phyloP scores from a whole-genome alignment of 306 rosid species.

The Gastrolobium villosum region DNA sequence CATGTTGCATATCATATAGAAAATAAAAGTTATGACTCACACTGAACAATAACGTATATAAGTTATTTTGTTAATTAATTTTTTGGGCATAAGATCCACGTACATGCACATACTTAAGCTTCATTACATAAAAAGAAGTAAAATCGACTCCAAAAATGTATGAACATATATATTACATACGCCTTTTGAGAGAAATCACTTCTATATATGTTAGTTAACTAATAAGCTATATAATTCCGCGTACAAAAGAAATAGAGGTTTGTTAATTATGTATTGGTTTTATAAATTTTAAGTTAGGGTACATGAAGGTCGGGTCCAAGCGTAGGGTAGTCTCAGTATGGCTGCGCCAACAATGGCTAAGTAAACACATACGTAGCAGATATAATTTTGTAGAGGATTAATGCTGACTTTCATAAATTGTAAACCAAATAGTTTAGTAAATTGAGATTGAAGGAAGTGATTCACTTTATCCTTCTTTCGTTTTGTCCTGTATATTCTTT shows the following conservation, averaged over 20 bases:
- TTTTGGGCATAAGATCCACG: no score
- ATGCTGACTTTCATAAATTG: conserved; percentile 36
- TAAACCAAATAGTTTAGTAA: conserved; percentile 29
- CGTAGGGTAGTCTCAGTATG: not conserved
- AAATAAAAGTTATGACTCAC: no score
- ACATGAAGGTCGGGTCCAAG: conserved; percentile 16
- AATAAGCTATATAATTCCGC: not conserved
- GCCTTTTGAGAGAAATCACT: no score
- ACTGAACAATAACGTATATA: no score
- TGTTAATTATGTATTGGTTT: conserved; percentile 5
- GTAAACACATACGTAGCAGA: conserved; percentile 1
- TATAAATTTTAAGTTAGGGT: conserved; percentile 2
- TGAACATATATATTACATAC: no score
- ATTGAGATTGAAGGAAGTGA: conserved; percentile 55
- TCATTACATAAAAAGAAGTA: no score
- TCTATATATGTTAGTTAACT: conserved; percentile 4
- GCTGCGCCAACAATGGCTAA: conserved; percentile 12
- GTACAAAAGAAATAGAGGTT: conserved; percentile 21
- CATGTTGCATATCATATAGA: no score
- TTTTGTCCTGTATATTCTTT: conserved; percentile 48
- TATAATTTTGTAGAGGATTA: conserved; percentile 12
- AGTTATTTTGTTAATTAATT: no score
- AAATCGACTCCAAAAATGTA: no score
- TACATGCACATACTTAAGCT: no score
- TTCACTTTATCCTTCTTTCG: conserved; percentile 44